phyloP scores from a whole-genome alignment of 2,329 filamentous ascomycete genomes.

The Pochonia chlamydosporia region DNA sequence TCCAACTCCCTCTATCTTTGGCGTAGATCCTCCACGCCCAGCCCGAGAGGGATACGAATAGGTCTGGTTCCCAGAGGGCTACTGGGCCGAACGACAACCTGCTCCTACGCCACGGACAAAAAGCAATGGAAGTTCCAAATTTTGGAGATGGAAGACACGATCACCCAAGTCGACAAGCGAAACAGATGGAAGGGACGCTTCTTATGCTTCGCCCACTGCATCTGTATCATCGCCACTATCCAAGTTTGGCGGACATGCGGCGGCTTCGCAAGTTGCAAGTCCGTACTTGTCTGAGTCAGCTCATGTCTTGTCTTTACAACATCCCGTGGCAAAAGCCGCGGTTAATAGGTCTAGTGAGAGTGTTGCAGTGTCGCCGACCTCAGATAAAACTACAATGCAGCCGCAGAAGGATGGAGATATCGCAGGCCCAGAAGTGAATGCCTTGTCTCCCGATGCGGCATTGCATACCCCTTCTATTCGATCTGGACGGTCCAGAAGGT shows the following conservation, averaged over 20 bases:
- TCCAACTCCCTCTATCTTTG: constrained; percentile 14
- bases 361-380: constrained; percentile 6
- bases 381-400: background rate
- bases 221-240: constrained; percentile 10
- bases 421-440: background rate
- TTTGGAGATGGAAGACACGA: constrained; percentile 36
- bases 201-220: constrained; percentile 18
- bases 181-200: constrained; percentile 16
- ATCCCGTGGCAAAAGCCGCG: constrained; percentile 13
- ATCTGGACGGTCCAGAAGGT: background rate
- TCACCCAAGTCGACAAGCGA: constrained; percentile 32
- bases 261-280: constrained; percentile 23
- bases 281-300: constrained; percentile 42
- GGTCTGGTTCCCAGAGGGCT: constrained; percentile 59
- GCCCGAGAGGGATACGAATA: constrained; percentile 50
- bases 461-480: background rate
- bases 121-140: constrained; percentile 26
- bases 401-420: background rate
- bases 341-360: constrained; percentile 9
- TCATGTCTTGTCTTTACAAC: constrained; percentile 42
- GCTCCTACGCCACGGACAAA: constrained; percentile 19
- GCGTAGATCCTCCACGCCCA: constrained; percentile 49
- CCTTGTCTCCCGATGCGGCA: background rate
- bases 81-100: constrained; percentile 53
- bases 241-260: constrained; percentile 10